phyloP scores from a whole-genome alignment of 805 yeast species.

The Candida xiaguanensis region DNA sequence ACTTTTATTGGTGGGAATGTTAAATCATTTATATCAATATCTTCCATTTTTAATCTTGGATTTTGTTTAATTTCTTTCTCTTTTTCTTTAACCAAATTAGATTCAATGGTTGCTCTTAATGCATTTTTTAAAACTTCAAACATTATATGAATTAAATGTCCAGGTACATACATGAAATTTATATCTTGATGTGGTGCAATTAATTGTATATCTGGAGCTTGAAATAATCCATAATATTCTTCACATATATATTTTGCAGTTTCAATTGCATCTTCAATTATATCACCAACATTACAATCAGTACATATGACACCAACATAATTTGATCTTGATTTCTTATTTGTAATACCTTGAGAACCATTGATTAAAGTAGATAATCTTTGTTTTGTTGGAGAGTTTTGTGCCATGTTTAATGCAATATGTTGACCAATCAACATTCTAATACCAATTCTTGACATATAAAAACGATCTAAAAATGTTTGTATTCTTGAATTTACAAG shows the following conservation, averaged over 20 bases:
- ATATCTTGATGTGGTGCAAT: constrained; percentile 70
- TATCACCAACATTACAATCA: constrained; percentile 75
- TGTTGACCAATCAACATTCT: constrained; percentile 95
- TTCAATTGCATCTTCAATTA: constrained; percentile 84
- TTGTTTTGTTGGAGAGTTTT: constrained; percentile 41
- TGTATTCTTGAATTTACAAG: constrained; percentile 71
- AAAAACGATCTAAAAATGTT: constrained; percentile 77
- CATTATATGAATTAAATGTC: constrained; percentile 86
- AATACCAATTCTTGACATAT: constrained; percentile 88
- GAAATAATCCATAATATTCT: constrained; percentile 82
- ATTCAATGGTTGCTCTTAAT: constrained; percentile 84
- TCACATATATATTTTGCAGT: constrained; percentile 89
- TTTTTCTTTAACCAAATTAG: constrained; percentile 53
- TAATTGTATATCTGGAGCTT: constrained; percentile 78
- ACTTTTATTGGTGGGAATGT: constrained; percentile 81
- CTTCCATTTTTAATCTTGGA: constrained; percentile 34
- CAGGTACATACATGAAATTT: constrained; percentile 88
- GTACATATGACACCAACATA: constrained; percentile 90
- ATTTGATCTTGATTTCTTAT: constrained; percentile 35
- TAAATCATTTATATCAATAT: constrained; percentile 55
- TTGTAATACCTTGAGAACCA: constrained; percentile 18
- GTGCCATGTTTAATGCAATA: constrained; percentile 73
- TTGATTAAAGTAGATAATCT: constrained; percentile 32
- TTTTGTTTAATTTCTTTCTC: constrained; percentile 35
- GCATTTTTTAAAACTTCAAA: constrained; percentile 87